Base-by-base conservation (phyloP, 352 stramenopile genomes). In the Phytophthora constricta region DNA sequence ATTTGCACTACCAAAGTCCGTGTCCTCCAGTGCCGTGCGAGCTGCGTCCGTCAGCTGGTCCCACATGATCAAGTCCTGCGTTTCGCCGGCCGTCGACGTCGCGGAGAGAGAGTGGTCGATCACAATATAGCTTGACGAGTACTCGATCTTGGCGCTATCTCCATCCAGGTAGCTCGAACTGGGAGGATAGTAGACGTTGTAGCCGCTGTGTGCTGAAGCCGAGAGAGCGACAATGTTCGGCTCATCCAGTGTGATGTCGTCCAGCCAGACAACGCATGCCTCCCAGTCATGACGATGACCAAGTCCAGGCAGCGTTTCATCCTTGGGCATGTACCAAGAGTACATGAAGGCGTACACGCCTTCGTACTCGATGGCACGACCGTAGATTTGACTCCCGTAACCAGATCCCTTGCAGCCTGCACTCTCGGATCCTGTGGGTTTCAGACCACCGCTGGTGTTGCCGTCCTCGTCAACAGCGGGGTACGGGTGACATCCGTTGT, bases 281-380 rank as follows among this genome's bases (percentile, higher is more conserved):
- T 78, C 65, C 70, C 70, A 77, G 64, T 77, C 69, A 58, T 77
- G 64, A 49, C 69, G 64, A 45, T 77, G 64, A 3, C 69, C 69
- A 26, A 75, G 27, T 14, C 41, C 42, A 10, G 62, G 57, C 48
- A 62, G 60, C 23, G 67, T 65, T 34, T 58, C 65, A 50, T 79
- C 72, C 60, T 79, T 79, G 45, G 72, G 62, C 47, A 79, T 69
- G 62, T 79, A 79, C 72, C 72, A 79, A 26, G 62, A 67, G 72
- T 72, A 72, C 65, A 72, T 72, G 67, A 72, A 54, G 19, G 56
- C 65, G 17, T 46, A 64, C 14, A 51, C 39, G 14, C 52, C 65
- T 5, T 68, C 54, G 58, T 72, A 72, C 43, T 22, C 50, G 33
- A 47, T 51, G 43, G 25, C 60, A 25, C 62, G 62, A 17, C 62